Evolutionary conservation across 1,139 yeast genomes (phyloP), one percentile per base, ranked within the genome.

Genomic region (Diutina catenulata): DNA sequence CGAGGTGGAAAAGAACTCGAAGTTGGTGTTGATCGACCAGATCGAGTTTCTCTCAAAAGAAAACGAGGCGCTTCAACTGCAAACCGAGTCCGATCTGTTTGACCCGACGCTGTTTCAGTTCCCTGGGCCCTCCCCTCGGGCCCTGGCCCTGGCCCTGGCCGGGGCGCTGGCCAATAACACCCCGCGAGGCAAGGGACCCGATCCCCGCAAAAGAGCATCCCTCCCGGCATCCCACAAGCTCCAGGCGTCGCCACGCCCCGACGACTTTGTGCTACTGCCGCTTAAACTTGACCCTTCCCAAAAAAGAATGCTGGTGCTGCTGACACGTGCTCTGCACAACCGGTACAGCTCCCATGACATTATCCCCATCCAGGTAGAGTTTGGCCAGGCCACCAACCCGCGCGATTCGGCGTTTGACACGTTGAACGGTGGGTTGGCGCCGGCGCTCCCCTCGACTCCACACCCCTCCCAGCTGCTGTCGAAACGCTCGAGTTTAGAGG

Each of bases 21-120:
- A 72, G 45, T 53, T 70, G 43, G 60, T 69, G 32, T 63, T 74
- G 39, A 70, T 74, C 42, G 77, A 72, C 46, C 77, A 74, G 53
- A 59, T 74, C 33, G 80, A 74, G 47, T 57, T 56, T 47, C 56
- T 72, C 44, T 60, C 70, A 32, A 60, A 59, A 40, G 65, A 68
- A 45, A 63, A 61, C 42, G 58, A 57, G 28, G 55, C 58, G 14
- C 23, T 27, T 4, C 38, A 24, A 21, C 39, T 26, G 27, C 23
- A 24, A n/a, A 32, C 28, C 11, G 39, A 39, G 8, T 22, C 15
- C 33, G 51, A 45, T 21, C 48, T 33, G n/a, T 33, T 35, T 31
- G 15, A 15, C 8, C 22, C 39, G 15, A 47, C 42, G 28, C 48
- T 26, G 10, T 58, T 53, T 43, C 58, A 56, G 39, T 59, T 57